phyloP scores from a whole-genome alignment of 1,139 yeast species.

The Yamadazyma diddensiae region DNA sequence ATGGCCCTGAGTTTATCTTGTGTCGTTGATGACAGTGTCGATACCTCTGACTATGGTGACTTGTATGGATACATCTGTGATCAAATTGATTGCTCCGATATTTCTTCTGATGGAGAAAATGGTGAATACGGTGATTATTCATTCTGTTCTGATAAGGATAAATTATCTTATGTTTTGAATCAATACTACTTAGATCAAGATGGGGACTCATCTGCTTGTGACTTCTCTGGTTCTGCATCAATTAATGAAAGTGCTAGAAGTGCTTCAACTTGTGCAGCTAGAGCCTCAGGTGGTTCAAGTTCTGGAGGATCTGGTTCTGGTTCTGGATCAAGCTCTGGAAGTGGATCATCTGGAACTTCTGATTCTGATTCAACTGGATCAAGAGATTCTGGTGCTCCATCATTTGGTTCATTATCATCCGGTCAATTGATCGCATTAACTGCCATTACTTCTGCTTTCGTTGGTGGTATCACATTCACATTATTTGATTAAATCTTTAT shows the following conservation, averaged over 20 bases:
- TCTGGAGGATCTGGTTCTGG: no score
- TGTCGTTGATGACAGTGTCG: slow-evolving; percentile 45
- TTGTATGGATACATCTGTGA: slow-evolving; percentile 55
- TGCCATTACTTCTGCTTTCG: slow-evolving; percentile 31
- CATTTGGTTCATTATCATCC: slow-evolving; percentile 25
- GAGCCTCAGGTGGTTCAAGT: slow-evolving; percentile 30
- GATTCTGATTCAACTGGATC: slow-evolving; percentile 13
- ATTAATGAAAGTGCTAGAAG: slow-evolving; percentile 41
- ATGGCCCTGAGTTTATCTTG: slow-evolving; percentile 47
- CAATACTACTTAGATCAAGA: slow-evolving; percentile 52
- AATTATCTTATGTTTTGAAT: slow-evolving; percentile 62
- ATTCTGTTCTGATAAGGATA: slow-evolving; percentile 56
- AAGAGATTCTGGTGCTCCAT: slow-evolving; percentile 14
- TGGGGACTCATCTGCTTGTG: slow-evolving; percentile 51
- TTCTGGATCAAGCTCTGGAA: slow-evolving; percentile 22
- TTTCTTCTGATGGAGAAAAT: slow-evolving; percentile 55
- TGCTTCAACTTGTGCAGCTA: slow-evolving; percentile 52
- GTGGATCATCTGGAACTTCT: slow-evolving; percentile 10
- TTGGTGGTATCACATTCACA: slow-evolving; percentile 39
- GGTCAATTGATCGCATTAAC: slow-evolving; percentile 31
- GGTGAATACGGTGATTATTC: slow-evolving; percentile 65
- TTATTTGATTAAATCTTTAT: slow-evolving; percentile 18
- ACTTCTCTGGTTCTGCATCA: slow-evolving; percentile 64
- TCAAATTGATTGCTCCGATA: slow-evolving; percentile 48
- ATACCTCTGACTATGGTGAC: slow-evolving; percentile 47